phyloP scores from a whole-genome alignment of 1,284 basidiomycete genomes.

The Sanghuangporus baumii region DNA sequence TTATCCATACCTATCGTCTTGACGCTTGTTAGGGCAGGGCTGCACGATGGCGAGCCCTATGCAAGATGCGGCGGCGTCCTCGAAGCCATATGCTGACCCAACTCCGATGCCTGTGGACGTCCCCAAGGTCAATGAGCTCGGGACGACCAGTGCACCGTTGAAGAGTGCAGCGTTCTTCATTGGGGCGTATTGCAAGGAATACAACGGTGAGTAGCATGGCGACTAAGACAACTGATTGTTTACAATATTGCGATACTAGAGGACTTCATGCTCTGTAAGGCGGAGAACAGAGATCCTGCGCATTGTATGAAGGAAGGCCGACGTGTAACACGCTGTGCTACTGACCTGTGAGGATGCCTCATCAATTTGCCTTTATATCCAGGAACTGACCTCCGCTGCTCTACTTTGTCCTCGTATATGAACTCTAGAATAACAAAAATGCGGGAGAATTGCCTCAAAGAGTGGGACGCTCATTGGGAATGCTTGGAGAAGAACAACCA shows the following conservation, averaged over 20 bases:
- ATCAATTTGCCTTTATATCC: not conserved
- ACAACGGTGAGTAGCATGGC: conserved; percentile 69
- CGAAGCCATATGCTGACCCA: conserved; percentile 56
- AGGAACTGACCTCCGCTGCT: not conserved
- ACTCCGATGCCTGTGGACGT: conserved; percentile 69
- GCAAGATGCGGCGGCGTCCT: conserved; percentile 36
- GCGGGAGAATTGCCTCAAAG: conserved; percentile 83
- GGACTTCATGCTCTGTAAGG: conserved; percentile 99
- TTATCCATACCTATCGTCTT: no score
- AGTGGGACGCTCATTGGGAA: conserved; percentile 93
- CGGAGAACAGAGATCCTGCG: conserved; percentile 82
- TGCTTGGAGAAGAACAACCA: conserved; percentile 97
- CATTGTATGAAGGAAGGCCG: conserved; percentile 97
- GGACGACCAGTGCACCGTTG: conserved; percentile 87
- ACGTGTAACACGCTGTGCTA: conserved; percentile 92
- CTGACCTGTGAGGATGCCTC: conserved; percentile 73
- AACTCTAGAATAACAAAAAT: conserved; percentile 82
- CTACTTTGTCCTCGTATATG: not conserved
- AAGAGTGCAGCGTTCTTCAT: conserved; percentile 98
- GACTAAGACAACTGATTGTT: not conserved
- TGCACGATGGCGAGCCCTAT: conserved; percentile 46
- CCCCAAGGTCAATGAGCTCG: conserved; percentile 88
- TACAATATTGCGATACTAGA: conserved; percentile 43
- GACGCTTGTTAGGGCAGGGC: not conserved
- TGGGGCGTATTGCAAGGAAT: conserved; percentile 92